Percentiles rank a stretch among this genome's conserved stretches.
These are phyloP conservation scores for Venturia nashicola DNA, from an alignment of 2,329 filamentous ascomycete species.

Conservation along the genomic window DNA sequence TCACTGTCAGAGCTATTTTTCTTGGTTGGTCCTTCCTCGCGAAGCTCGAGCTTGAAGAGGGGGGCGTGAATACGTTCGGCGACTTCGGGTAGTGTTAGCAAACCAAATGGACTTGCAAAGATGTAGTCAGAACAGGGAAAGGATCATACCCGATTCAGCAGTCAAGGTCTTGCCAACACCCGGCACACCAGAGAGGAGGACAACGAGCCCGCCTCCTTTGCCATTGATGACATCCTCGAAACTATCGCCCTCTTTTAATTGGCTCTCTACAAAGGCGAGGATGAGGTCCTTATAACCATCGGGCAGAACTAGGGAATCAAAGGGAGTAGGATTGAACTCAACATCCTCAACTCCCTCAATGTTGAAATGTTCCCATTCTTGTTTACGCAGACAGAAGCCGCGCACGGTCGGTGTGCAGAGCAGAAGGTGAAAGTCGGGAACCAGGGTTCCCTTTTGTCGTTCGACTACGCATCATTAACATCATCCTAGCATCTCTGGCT, in stretches of 20 bases:
- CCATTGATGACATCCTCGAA: constrained; percentile 10
- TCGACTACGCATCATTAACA: neutral
- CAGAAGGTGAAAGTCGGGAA: constrained; percentile 44
- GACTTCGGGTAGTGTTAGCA: constrained; percentile 11
- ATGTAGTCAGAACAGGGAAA: neutral
- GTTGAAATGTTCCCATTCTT: constrained; percentile 80
- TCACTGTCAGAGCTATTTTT: constrained; percentile 11
- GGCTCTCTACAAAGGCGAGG: constrained; percentile 55
- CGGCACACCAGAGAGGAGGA: constrained; percentile 12
- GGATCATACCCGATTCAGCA: constrained; percentile 11
- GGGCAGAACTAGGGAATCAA: constrained; percentile 65
- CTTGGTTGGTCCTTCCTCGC: constrained; percentile 10
- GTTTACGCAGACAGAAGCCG: constrained; percentile 78
- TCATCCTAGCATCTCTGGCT: neutral
- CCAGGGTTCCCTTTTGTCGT: neutral
- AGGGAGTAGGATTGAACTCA: constrained; percentile 71
- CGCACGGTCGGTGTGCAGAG: constrained; percentile 75
- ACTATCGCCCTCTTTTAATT: constrained; percentile 21
- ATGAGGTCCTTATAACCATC: constrained; percentile 51
- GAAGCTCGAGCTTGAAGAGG: constrained; percentile 15
- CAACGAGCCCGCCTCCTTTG: constrained; percentile 13
- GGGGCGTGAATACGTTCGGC: constrained; percentile 15
- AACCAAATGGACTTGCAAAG: too few species aligned
- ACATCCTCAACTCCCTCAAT: constrained; percentile 71
- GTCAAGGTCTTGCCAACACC: constrained; percentile 10